Percentiles rank a stretch among this genome's conserved stretches.
phyloP scores from a whole-genome alignment of 805 yeast species.

The Blastobotrys chiropterorum region DNA sequence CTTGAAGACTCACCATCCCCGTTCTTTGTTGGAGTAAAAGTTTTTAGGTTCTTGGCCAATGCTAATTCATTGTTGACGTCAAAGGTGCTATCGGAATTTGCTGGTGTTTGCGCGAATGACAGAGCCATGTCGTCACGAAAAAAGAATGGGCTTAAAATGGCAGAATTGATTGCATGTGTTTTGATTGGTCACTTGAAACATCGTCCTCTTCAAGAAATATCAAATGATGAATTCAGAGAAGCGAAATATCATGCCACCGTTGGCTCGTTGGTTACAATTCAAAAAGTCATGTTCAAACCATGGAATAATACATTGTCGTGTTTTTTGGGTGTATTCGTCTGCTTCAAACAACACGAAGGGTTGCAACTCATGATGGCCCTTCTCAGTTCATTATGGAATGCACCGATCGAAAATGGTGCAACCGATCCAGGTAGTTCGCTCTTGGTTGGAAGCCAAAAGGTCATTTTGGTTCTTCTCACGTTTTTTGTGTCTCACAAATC shows the following conservation, averaged over 20 bases:
- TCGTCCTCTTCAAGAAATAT: slow-evolving; percentile 9
- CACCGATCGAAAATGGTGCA: slow-evolving; percentile 4
- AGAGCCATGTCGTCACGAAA: slow-evolving; percentile 17
- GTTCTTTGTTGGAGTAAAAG: slow-evolving; percentile 13
- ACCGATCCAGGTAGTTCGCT: slow-evolving; percentile 6
- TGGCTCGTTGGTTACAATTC: slow-evolving; percentile 13
- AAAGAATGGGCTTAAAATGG: slow-evolving; percentile 25
- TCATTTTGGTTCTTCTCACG: slow-evolving; percentile 22
- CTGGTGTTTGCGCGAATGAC: slow-evolving; percentile 15
- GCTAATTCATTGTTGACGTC: slow-evolving; percentile 11
- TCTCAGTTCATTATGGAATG: slow-evolving; percentile 19
- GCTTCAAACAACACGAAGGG: slow-evolving; percentile 28
- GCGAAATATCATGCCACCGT: slow-evolving; percentile 14
- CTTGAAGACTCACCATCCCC: slow-evolving; percentile 11
- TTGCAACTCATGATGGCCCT: slow-evolving; percentile 20
- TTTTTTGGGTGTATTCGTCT: slow-evolving; percentile 22
- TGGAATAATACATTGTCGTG: slow-evolving; percentile 11
- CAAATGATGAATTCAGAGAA: slow-evolving; percentile 7
- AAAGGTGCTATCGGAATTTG: slow-evolving; percentile 17
- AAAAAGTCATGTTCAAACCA: slow-evolving; percentile 14
- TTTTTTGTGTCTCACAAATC: slow-evolving; percentile 22
- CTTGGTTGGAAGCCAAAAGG: slow-evolving; percentile 12
- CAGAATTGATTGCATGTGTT: slow-evolving; percentile 20
- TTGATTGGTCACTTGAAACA: slow-evolving; percentile 17
- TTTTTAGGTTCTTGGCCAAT: slow-evolving; percentile 14